Base-by-base conservation (phyloP, 2,329 filamentous ascomycete genomes). In the Hypoxylon sp. region DNA sequence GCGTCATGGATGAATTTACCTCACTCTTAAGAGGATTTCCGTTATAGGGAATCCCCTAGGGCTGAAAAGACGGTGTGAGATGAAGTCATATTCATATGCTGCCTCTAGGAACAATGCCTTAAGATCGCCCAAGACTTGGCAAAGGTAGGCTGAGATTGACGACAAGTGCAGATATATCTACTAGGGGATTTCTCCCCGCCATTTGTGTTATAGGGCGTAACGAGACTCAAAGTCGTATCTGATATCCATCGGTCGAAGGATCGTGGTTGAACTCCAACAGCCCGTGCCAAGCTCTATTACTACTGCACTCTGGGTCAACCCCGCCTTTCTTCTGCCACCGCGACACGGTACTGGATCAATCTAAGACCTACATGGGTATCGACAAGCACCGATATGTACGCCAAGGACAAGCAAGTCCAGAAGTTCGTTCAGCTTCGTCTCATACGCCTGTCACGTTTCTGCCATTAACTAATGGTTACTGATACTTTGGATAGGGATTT, bases 1-100 rank as follows among this genome's bases (percentile, higher is more conserved):
- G 62, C 58, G 39, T 54, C 53, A 39, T 54, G 65, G 62, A 44
- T 54, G 39, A 21, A 35, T 60, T 48, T 35, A n/a, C 21, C 32
- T 58, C 51, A 17, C 35, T 42, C 65, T 68, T 65, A 68, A 68
- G 46, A 70, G 65, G 65, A 70, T 68, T 65, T 32, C 27, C 60
- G 53, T 69, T 62, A 62, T 57, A 32, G 8, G 17, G 39, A 44
- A 44, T 44, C 35, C 27, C 65, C 46, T 65, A 66, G 53, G 68
- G 67, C 70, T 68, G 68, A 70, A 62, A 70, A 70, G 65, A 72
- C 70, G 68, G 68, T 68, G 68, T 70, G 65, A 72, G 65, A 72
- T 67, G 52, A 67, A 69, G 50, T 67, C 53, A 53, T 53, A 15
- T 54, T 17, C 53, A 17, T 58, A 66, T 53, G 35, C 10, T 57